A percentile compares a stretch with the other conserved stretches of the same genome.
These are phyloP conservation scores for Mortierella sp. DNA, from an alignment of 371 early-diverging fungal species.

Conservation along the genomic window DNA sequence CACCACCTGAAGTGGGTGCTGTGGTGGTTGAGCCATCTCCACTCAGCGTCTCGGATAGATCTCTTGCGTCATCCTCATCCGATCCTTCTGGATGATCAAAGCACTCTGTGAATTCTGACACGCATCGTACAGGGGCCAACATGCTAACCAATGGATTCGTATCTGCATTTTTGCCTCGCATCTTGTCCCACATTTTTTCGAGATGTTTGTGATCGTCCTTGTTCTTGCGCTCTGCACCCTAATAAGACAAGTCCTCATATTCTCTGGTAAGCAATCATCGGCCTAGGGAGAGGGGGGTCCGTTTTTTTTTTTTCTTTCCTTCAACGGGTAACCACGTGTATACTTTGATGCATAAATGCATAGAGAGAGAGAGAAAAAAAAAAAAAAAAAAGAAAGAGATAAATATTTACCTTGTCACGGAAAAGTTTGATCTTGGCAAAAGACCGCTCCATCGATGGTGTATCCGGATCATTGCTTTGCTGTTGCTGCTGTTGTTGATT, in stretches of 20 bases:
- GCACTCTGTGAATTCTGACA: constrained; percentile 52
- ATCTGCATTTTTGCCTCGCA: constrained; percentile 56
- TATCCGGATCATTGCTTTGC: neutral
- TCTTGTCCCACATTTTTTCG: constrained; percentile 66
- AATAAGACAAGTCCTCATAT: neutral
- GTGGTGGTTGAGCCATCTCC: constrained; percentile 14
- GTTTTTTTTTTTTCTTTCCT: too few species aligned
- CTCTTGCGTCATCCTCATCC: constrained; percentile 50
- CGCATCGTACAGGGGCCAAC: constrained; percentile 46
- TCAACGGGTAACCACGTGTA: too few species aligned
- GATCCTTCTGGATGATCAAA: constrained; percentile 42
- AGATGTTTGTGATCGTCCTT: constrained; percentile 75
- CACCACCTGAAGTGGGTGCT: neutral
- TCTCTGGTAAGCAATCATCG: too few species aligned
- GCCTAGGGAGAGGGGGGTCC: too few species aligned
- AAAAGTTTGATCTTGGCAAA: constrained; percentile 75
- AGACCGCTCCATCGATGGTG: constrained; percentile 54
- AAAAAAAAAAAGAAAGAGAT: neutral
- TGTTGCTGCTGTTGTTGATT: neutral
- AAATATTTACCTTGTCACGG: constrained; percentile 67
- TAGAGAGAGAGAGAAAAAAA: too few species aligned
- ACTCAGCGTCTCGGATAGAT: constrained; percentile 48
- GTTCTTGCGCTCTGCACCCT: constrained; percentile 75
- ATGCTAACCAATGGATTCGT: constrained; percentile 34
- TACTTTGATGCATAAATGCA: too few species aligned